Conservation (phyloP, 1,284 basidiomycete genomes). For the Trichosporon faecale region DNA sequence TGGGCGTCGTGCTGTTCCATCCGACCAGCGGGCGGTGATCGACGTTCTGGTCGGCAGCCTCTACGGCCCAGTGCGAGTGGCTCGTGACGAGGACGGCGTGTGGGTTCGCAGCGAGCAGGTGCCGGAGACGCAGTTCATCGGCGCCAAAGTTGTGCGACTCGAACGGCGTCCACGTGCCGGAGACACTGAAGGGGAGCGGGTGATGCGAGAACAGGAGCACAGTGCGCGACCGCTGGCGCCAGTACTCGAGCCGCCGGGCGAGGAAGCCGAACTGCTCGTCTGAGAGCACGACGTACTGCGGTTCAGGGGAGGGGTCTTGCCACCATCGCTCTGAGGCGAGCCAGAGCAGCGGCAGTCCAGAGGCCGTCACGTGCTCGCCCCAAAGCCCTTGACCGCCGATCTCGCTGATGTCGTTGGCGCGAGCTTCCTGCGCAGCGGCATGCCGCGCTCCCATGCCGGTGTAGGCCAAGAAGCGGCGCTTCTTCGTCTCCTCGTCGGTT, state of each 20-base stretch:
- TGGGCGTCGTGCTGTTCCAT: neutral
- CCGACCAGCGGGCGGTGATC: conserved; percentile 2
- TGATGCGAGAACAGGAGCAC: conserved; percentile 13
- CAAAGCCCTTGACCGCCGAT: neutral
- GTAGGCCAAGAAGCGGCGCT: neutral
- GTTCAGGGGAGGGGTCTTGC: neutral
- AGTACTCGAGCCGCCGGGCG: conserved; percentile 7
- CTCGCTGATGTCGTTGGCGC: neutral
- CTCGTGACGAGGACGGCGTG: neutral
- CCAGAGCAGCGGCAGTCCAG: conserved; percentile 7
- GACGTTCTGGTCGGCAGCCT: conserved; percentile 2
- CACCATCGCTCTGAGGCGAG: neutral
- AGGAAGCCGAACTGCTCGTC: conserved; percentile 15
- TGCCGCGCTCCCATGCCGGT: conserved; percentile 1
- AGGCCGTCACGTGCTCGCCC: conserved; percentile 2
- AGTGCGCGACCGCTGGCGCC: neutral
- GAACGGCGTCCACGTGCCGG: neutral
- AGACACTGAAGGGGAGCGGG: conserved; percentile 8
- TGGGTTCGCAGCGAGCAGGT: conserved; percentile 12
- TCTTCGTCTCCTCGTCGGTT: neutral
- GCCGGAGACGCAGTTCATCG: neutral
- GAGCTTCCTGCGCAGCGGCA: neutral
- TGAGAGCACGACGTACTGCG: neutral
- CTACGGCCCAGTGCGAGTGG: conserved; percentile 14
- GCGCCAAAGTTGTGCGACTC: neutral